Conservation (phyloP, 2,329 filamentous ascomycete species). For the Pleurostoma richardsiae region DNA sequence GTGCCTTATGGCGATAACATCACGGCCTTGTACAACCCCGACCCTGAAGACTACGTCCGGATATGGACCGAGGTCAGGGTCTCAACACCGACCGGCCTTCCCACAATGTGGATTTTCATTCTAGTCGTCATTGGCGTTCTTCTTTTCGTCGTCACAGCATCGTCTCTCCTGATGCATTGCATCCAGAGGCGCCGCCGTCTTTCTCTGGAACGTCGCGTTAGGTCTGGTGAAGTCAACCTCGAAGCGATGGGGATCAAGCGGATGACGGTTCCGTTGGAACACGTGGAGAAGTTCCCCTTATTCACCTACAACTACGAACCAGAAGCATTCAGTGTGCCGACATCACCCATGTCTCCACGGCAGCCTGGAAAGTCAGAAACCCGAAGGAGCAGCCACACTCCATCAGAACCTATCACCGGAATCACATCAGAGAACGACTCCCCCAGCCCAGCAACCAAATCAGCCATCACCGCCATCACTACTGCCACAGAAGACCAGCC, state of each 20-base stretch:
- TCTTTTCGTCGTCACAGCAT: constrained; percentile 59
- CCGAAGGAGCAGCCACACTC: constrained; percentile 6
- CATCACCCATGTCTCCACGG: constrained; percentile 28
- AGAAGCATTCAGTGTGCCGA: constrained; percentile 27
- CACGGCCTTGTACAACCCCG: constrained; percentile 45
- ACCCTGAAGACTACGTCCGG: constrained; percentile 54
- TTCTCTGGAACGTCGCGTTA: constrained; percentile 64
- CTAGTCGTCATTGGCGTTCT: constrained; percentile 68
- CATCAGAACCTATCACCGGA: constrained; percentile 2
- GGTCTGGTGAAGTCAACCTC: constrained; percentile 75
- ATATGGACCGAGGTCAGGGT: constrained; percentile 53
- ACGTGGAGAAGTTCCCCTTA: constrained; percentile 70
- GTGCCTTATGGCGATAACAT: constrained; percentile 56
- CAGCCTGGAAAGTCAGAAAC: constrained; percentile 8
- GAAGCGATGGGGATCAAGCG: constrained; percentile 82
- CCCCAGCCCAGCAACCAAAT: constrained; percentile 12
- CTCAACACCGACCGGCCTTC: constrained; percentile 44
- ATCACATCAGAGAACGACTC: constrained; percentile 13
- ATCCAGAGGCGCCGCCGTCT: constrained; percentile 68
- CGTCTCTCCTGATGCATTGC: constrained; percentile 70
- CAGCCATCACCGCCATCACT: constrained; percentile 21
- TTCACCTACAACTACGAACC: constrained; percentile 67
- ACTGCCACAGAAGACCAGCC: constrained; percentile 64
- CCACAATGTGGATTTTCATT: constrained; percentile 77
- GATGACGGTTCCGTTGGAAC: constrained; percentile 66